Evolutionary conservation across 2,329 filamentous ascomycete species (phyloP), one percentile per base, ranked within the genome.

Genomic region (Fusarium continuum): DNA sequence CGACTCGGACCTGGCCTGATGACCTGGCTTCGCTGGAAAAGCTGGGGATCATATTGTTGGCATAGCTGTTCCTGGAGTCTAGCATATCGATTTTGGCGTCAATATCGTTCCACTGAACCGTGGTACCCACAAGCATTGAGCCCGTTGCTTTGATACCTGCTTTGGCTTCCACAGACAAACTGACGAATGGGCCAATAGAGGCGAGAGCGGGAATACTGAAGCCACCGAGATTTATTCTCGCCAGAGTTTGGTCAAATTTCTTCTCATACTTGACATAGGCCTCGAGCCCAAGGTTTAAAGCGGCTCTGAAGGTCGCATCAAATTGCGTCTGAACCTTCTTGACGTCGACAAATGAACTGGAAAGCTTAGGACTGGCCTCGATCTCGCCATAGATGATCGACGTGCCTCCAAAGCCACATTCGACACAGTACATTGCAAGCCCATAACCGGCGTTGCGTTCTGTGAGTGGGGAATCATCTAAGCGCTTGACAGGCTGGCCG

Each of bases 341-440:
- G 2, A 56, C 22, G 3, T 29, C 13, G 19, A 26, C 6, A 35
- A 26, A 39, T 4, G 41, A 41, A 9, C 8, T 5, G 1, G 3
- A 23, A 4, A 32, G 23, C n/a, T 19, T 25, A 19, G 25, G 4
- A n/a, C 31, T 11, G 13, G 25, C 44, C 10, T 36, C 29, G 17
- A 48, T 28, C 13, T 51, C 40, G 23, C 53, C 46, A 8, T 7
- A 22, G 6, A 56, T 23, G 4, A 13, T 29, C 3, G 34, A 20
- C 6, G 22, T 36, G 2, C 46, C 46, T 2, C 3, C 8, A 46
- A 56, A 28, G 23, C 53, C 41, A 34, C 53, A 56, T 16, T 56
- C 53, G 8, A 56, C 53, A 16, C 53, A 56, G 39, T 46, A 56
- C 8, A 56, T 29, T 13, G 40, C 53, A 16, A 36, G 20, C 10